Conservation (phyloP, 768 basidiomycete species). For the Austroboletus festivus region DNA sequence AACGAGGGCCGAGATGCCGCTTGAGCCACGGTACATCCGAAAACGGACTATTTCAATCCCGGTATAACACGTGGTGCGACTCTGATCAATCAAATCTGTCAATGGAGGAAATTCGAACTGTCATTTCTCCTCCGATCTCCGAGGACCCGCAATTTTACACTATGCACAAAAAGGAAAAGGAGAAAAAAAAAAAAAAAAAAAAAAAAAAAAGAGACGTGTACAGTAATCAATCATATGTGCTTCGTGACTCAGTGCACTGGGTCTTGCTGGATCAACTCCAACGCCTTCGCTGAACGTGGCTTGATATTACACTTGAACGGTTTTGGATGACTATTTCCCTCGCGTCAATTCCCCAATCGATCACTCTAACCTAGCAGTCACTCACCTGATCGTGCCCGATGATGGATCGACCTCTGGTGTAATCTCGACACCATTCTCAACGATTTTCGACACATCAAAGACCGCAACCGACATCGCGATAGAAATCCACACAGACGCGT, state of each 20-base stretch:
- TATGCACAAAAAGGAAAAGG: too few species aligned
- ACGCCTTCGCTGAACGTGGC: constrained; percentile 58
- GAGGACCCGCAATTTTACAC: neutral
- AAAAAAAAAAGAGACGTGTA: neutral
- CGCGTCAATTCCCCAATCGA: constrained; percentile 8
- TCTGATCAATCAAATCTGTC: neutral
- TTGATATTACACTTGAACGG: constrained; percentile 59
- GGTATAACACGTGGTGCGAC: neutral
- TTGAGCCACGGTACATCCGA: too few species aligned
- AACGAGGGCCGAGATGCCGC: too few species aligned
- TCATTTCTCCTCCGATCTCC: neutral
- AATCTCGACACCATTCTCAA: constrained; percentile 45
- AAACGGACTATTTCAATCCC: too few species aligned
- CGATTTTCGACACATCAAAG: constrained; percentile 44
- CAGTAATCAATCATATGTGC: too few species aligned
- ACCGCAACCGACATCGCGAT: constrained; percentile 44
- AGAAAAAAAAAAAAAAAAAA: too few species aligned
- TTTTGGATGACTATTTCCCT: constrained; percentile 57
- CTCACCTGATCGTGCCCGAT: constrained; percentile 62
- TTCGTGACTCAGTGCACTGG: constrained; percentile 12
- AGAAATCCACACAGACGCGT: constrained; percentile 46
- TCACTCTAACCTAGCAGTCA: neutral
- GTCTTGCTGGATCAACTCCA: constrained; percentile 51
- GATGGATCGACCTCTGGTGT: constrained; percentile 57
- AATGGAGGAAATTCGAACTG: neutral